Base-by-base conservation (phyloP, 768 basidiomycete genomes). In the Termitomyces sp. region DNA sequence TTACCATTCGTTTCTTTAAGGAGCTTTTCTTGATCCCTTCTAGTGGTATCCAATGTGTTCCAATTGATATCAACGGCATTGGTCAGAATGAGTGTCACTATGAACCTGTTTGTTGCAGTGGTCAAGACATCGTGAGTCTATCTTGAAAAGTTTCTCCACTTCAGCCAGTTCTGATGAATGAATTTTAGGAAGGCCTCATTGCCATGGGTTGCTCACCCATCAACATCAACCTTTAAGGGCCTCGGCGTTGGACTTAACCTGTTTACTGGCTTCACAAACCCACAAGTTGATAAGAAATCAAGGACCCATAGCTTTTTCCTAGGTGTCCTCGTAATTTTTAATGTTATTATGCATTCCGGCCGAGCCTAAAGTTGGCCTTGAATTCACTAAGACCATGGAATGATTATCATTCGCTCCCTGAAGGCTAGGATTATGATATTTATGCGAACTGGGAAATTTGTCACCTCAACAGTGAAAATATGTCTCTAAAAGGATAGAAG, bases 41-140 rank as follows among this genome's bases (percentile, higher is more conserved):
- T 0, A 65, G 68, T 16, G 77, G 76, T 16, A 12, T 67, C 6
- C 59, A n/a, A 6, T 78, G 78, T 53, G 55, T 56, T 0, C 66
- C 74, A 0, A 53, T 76, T 34, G 66, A 66, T 31, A 64, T 65
- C 31, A 11, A 65, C 3, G 70, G 73, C 4, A 38, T 61, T 55
- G 67, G 60, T 43, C 66, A 53, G 29, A 64, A 62, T 29, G 9
- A 52, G 17, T 79, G 78, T 60, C 5, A 56, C 5, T 42, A 60
- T 5, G 56, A 76, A 42, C 62, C 74, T 1, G 78, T 77, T 0
- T 81, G 80, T 62, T 81, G 80, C 58, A 34, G 63, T 0, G 56
- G 72, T 58, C 70, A 74, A 56, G 38, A 53, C 1, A 73, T 66
- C 63, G 69, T 72, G 40, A 59, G 66, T 65, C 2, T 9, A 35